Conservation (phyloP, 148 eudicot genomes). For the Bassia scoparia region DNA sequence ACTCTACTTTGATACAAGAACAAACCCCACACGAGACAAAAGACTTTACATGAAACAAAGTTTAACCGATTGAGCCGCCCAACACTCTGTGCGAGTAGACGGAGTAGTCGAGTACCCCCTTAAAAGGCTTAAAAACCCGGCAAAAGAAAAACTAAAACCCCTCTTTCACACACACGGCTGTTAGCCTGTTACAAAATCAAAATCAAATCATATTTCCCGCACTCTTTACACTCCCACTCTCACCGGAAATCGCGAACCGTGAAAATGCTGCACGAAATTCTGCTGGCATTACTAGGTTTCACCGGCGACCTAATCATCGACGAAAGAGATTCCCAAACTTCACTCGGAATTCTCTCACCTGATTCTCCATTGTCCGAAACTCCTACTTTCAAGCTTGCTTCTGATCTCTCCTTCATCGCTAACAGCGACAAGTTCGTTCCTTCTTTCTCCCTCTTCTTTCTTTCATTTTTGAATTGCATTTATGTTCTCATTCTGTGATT, state of each 20-base stretch:
- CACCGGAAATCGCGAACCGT: background rate
- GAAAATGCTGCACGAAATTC: constrained; percentile 78
- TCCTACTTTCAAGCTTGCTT: constrained; percentile 75
- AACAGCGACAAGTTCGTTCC: constrained; percentile 59
- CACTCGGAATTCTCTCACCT: constrained; percentile 45
- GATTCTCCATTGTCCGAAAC: constrained; percentile 48
- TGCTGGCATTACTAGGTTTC: constrained; percentile 80
- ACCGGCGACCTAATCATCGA: constrained; percentile 96
- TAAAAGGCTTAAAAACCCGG: background rate
- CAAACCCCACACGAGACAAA: too few relatives aligned
- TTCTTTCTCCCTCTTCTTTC: background rate
- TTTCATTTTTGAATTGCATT: background rate
- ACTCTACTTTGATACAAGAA: too few relatives aligned
- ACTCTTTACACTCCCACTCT: background rate
- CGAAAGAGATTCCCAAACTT: constrained; percentile 46
- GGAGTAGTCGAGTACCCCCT: too few relatives aligned
- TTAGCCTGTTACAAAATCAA: too few relatives aligned
- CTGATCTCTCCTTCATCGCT: constrained; percentile 70
- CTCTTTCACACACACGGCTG: too few relatives aligned
- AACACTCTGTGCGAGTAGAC: too few relatives aligned
- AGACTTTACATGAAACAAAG: too few relatives aligned
- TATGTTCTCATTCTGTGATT: background rate
- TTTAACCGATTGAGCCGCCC: too few relatives aligned
- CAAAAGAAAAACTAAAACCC: background rate
- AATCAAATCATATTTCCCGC: constrained; percentile 25